Percentiles rank a stretch among this genome's conserved stretches.
These are phyloP conservation scores for Trichoderma sp. DNA, from an alignment of 2,329 filamentous ascomycete genomes.

Conservation along the genomic window DNA sequence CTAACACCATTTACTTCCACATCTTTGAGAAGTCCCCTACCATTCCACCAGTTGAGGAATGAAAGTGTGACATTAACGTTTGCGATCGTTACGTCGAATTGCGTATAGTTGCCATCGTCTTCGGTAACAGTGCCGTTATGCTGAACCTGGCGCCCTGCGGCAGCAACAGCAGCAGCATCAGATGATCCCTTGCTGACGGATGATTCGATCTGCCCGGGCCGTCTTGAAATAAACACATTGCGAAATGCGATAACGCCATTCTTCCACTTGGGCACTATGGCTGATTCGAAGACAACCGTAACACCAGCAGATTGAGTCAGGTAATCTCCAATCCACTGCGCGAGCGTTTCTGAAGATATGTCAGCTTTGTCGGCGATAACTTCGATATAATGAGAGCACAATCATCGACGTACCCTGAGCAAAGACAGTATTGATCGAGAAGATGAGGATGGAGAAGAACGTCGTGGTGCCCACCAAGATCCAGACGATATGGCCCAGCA, in stretches of 20 bases:
- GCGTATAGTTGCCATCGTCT: conserved; percentile 95
- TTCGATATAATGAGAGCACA: background rate
- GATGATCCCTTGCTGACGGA: conserved; percentile 93
- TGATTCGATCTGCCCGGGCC: conserved; percentile 77
- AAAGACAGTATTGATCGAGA: conserved; percentile 92
- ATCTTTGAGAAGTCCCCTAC: conserved; percentile 84
- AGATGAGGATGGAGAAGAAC: conserved; percentile 88
- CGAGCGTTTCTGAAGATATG: conserved; percentile 71
- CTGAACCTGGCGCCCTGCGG: conserved; percentile 61
- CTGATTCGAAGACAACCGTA: conserved; percentile 94
- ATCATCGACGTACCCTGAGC: conserved; percentile 68
- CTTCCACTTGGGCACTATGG: conserved; percentile 94
- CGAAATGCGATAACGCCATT: conserved; percentile 94
- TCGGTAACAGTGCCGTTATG: conserved; percentile 37
- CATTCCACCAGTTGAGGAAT: conserved; percentile 99
- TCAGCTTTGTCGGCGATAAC: conserved; percentile 21
- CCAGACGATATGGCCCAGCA: conserved; percentile 92
- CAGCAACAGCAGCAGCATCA: conserved; percentile 69
- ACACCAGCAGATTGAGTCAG: conserved; percentile 89
- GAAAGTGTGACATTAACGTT: conserved; percentile 95
- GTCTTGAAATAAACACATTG: conserved; percentile 91
- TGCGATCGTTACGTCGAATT: conserved; percentile 93
- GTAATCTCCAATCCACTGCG: conserved; percentile 92
- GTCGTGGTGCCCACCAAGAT: conserved; percentile 95
- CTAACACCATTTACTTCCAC: conserved; percentile 93